Conservation (phyloP, 805 yeast species). For the Teunomyces cretensis region DNA sequence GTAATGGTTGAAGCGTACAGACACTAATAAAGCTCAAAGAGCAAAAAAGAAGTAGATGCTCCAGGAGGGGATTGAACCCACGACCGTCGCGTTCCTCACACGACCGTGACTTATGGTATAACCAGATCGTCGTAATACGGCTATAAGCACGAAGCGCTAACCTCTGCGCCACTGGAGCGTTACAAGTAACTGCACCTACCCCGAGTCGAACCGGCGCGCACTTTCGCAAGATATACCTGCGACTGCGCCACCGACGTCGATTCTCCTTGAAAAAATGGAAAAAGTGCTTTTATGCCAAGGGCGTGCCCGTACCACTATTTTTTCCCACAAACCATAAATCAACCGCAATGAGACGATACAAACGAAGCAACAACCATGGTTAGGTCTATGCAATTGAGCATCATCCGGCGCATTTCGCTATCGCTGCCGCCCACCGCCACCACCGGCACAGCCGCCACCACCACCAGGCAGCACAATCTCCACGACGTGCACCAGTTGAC, state of each 20-base stretch:
- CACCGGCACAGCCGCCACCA: slow-evolving; percentile 5
- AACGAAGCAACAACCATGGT: no score
- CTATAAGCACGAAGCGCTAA: slow-evolving; percentile 57
- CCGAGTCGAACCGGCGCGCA: not conserved
- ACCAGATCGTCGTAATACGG: slow-evolving; percentile 42
- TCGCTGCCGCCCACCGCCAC: slow-evolving; percentile 1
- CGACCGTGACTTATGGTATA: slow-evolving; percentile 51
- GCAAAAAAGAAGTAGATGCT: slow-evolving; percentile 42
- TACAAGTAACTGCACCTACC: not conserved
- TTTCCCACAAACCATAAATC: not conserved
- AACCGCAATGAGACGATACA: not conserved
- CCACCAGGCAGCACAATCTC: slow-evolving; percentile 9
- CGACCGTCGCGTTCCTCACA: slow-evolving; percentile 58
- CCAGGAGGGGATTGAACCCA: slow-evolving; percentile 56
- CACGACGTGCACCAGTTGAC: slow-evolving; percentile 15
- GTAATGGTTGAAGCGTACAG: no score
- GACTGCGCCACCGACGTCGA: not conserved
- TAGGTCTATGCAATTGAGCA: not conserved
- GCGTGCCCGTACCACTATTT: not conserved
- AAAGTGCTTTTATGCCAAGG: not conserved
- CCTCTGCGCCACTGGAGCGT: slow-evolving; percentile 54
- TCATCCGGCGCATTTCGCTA: slow-evolving; percentile 1
- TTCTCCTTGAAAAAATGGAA: not conserved
- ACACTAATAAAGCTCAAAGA: no score
- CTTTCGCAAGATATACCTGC: not conserved